phyloP scores from a whole-genome alignment of 2,329 filamentous ascomycete species.

The Chalara sp. region DNA sequence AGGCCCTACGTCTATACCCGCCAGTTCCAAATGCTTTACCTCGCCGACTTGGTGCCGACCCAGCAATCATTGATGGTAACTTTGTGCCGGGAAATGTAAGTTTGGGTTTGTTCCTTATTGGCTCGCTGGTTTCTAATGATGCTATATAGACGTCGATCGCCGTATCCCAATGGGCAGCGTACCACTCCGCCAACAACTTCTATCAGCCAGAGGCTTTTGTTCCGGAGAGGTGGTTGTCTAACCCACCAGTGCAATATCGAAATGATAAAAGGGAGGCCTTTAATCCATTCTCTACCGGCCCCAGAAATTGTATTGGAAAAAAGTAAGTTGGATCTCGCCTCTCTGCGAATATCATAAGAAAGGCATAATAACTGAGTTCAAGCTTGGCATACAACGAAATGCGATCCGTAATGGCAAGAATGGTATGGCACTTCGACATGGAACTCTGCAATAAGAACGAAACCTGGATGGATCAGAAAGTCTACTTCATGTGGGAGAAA shows the following conservation, averaged over 20 bases:
- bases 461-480: background rate
- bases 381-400: background rate
- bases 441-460: background rate
- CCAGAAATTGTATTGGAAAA: background rate
- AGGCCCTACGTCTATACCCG: slow-evolving; percentile 29
- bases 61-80: background rate
- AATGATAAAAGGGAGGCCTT: background rate
- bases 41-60: background rate
- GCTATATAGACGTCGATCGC: background rate
- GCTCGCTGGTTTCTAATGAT: background rate
- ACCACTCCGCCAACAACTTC: background rate
- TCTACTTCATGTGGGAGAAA: background rate
- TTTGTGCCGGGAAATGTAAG: background rate
- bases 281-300: background rate
- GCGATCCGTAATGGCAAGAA: background rate
- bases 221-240: background rate
- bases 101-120: no score
- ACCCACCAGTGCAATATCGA: background rate
- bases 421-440: background rate
- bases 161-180: background rate
- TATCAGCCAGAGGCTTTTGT: background rate
- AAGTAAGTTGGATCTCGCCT: background rate
- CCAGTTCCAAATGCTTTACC: slow-evolving; percentile 12
- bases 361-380: no score
- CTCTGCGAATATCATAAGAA: no score